Evolutionary conservation across 2,329 filamentous ascomycete genomes (phyloP).

Genomic region (Tympanopsis confertula): DNA sequence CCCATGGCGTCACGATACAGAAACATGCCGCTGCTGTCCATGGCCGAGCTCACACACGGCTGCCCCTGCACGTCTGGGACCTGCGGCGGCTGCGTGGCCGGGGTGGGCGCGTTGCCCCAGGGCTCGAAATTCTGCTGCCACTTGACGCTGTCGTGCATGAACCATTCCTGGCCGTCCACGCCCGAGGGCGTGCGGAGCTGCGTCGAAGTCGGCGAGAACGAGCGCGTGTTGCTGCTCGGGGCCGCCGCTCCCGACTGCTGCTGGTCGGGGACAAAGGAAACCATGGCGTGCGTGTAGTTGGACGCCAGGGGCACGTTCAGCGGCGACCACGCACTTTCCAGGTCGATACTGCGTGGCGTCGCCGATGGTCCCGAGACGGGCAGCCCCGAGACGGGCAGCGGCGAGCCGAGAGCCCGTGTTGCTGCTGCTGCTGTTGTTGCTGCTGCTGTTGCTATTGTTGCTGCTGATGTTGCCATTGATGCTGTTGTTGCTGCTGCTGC

Average conservation of each 20-base stretch:
- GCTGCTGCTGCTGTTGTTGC: conserved; percentile 3
- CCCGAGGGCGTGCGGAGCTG: conserved; percentile 19
- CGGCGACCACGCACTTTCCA: background rate
- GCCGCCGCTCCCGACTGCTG: too few relatives aligned
- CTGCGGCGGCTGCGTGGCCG: too few relatives aligned
- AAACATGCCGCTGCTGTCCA: too few relatives aligned
- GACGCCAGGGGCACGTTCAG: background rate
- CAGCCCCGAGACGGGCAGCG: conserved; percentile 1
- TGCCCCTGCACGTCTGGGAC: too few relatives aligned
- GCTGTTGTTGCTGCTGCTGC: conserved; percentile 9
- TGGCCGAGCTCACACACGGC: too few relatives aligned
- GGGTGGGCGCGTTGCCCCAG: too few relatives aligned
- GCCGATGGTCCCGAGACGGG: background rate
- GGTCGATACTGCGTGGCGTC: conserved; percentile 8
- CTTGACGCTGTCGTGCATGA: conserved; percentile 41
- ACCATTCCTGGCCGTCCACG: conserved; percentile 43
- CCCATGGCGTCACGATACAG: too few relatives aligned
- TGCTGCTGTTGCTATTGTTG: conserved; percentile 9
- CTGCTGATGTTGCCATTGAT: conserved; percentile 11
- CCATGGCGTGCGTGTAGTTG: too few relatives aligned
- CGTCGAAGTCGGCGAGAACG: conserved; percentile 12
- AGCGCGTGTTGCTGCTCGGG: conserved; percentile 5
- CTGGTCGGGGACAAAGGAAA: background rate
- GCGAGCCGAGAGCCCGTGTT: conserved; percentile 7
- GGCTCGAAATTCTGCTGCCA: conserved; percentile 46